Conservation (phyloP, 306 rosid genomes). For the Sophora flavescens region DNA sequence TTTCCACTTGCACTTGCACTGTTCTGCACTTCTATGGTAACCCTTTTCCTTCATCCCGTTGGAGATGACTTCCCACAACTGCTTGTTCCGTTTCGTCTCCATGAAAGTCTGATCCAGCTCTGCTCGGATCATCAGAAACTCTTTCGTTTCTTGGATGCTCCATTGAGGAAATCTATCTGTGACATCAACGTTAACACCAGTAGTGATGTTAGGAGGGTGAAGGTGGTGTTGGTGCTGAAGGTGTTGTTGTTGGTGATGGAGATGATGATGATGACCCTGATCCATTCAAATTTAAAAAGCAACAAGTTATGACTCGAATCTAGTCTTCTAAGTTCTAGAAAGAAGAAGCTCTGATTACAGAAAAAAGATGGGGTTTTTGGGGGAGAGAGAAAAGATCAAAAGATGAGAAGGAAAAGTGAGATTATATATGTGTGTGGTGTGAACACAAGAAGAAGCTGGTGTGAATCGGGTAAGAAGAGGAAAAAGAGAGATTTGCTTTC, state of each 20-base stretch:
- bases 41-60: slow-evolving; percentile 78
- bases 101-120: slow-evolving; percentile 84
- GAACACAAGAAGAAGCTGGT: not conserved
- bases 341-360: too few species aligned
- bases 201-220: too few species aligned
- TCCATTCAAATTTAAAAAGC: not conserved
- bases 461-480: not conserved
- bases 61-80: slow-evolving; percentile 77
- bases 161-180: slow-evolving; percentile 55
- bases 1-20: slow-evolving; percentile 99
- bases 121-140: slow-evolving; percentile 73
- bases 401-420: not conserved
- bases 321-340: too few species aligned
- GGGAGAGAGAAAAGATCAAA: too few species aligned
- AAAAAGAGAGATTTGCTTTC: not conserved
- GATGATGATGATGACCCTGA: not conserved
- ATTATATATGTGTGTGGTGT: not conserved
- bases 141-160: slow-evolving; percentile 86
- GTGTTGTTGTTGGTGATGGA: not conserved
- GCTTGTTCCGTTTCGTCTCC: slow-evolving; percentile 92
- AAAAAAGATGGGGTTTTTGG: too few species aligned
- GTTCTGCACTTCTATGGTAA: slow-evolving; percentile 81
- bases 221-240: not conserved
- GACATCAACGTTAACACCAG: not conserved
- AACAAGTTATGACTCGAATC: too few species aligned